A percentile compares a stretch with the other conserved stretches of the same genome.
Conservation (phyloP, 2,329 filamentous ascomycete genomes). For the Teratosphaeria pseudoeucalypti region DNA sequence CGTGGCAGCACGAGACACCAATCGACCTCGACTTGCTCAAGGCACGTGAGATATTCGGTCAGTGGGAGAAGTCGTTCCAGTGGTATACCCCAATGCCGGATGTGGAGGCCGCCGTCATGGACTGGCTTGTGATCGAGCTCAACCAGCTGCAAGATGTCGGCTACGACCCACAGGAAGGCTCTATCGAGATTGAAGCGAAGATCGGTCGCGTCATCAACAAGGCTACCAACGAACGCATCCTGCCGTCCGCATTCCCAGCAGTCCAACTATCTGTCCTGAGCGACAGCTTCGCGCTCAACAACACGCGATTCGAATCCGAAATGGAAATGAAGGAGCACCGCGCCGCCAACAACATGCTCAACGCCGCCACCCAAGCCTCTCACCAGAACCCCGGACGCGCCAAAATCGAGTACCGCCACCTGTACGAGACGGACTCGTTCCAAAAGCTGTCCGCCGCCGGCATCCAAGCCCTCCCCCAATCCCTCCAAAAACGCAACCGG, state of each 20-base stretch:
- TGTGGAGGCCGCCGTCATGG: constrained; percentile 14
- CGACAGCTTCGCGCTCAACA: constrained; percentile 37
- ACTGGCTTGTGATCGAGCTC: constrained; percentile 19
- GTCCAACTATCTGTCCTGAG: constrained; percentile 50
- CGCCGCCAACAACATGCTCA: constrained; percentile 74
- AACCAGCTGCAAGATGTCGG: constrained; percentile 40
- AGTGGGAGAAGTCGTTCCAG: constrained; percentile 23
- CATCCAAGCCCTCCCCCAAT: constrained; percentile 47
- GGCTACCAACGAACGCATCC: constrained; percentile 58
- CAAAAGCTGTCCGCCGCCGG: constrained; percentile 58
- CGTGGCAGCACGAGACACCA: constrained; percentile 9
- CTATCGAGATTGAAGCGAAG: constrained; percentile 91
- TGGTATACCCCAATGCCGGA: constrained; percentile 16
- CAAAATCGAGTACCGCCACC: constrained; percentile 69
- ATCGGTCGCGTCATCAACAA: constrained; percentile 71
- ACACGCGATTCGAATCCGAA: constrained; percentile 63
- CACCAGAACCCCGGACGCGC: constrained; percentile 36
- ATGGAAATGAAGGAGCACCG: constrained; percentile 51
- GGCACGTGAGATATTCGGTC: constrained; percentile 14
- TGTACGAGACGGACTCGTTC: constrained; percentile 73
- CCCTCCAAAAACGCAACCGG: constrained; percentile 25
- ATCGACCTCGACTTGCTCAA: constrained; percentile 18
- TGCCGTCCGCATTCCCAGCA: constrained; percentile 46
- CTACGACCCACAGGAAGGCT: constrained; percentile 51
- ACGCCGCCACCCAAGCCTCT: constrained; percentile 45